Conservation (phyloP, 495 filamentous ascomycete genomes). For the Physcia stellaris region DNA sequence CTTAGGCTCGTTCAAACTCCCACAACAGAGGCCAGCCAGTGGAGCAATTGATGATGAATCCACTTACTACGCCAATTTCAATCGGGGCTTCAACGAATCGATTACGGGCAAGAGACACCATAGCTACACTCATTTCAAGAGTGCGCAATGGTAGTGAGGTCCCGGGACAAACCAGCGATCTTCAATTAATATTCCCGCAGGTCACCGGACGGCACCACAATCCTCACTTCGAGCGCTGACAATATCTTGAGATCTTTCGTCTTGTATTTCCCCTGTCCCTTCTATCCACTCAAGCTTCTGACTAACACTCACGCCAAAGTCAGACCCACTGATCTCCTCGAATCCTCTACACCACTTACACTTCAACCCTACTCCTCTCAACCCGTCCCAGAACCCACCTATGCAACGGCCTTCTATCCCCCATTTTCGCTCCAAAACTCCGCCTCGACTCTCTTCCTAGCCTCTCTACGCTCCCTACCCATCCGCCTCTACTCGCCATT, state of each 20-base stretch:
- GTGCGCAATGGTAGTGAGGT: conserved; percentile 41
- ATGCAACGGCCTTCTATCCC: conserved; percentile 58
- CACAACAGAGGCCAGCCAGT: no score
- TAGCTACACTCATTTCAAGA: conserved; percentile 51
- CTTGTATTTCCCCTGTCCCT: conserved; percentile 30
- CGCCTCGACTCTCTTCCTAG: conserved; percentile 53
- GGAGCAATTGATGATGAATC: no score
- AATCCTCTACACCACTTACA: conserved; percentile 29
- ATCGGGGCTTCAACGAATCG: no score
- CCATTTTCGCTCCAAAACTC: conserved; percentile 53
- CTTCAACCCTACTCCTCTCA: conserved; percentile 50
- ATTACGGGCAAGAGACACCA: no score
- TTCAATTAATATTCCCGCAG: conserved; percentile 18
- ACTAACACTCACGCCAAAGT: background rate
- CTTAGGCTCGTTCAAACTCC: no score
- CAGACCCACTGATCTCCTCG: conserved; percentile 55
- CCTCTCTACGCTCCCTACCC: conserved; percentile 54
- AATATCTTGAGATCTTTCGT: conserved; percentile 58
- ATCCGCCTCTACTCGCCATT: conserved; percentile 58
- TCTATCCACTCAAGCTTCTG: background rate
- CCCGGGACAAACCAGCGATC: background rate
- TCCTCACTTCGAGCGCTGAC: conserved; percentile 61
- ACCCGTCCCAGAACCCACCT: conserved; percentile 51
- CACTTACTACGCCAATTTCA: no score
- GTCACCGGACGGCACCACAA: conserved; percentile 70